Evolutionary conservation across 495 filamentous ascomycete species (phyloP).

Genomic region (Monascus purpureus): DNA sequence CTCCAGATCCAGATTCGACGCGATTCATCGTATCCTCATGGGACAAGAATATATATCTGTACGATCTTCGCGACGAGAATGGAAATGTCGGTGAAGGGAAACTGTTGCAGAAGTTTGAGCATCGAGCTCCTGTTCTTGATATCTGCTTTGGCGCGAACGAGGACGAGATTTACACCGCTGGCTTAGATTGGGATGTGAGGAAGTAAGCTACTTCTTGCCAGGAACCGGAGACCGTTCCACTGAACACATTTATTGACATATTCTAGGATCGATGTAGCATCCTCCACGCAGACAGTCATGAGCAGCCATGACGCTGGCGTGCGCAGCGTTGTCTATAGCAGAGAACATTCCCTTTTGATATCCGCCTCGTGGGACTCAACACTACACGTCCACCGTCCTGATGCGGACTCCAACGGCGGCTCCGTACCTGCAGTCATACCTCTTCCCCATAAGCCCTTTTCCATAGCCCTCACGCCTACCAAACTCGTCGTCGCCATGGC

Average conservation of each 20-base stretch:
- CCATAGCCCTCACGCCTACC: slow-evolving; percentile 62
- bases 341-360: slow-evolving; percentile 61
- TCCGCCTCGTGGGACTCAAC: slow-evolving; percentile 90
- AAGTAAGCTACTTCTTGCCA: too few species aligned
- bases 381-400: slow-evolving; percentile 64
- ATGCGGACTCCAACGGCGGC: slow-evolving; percentile 23
- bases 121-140: slow-evolving; percentile 77
- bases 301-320: slow-evolving; percentile 68
- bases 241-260: too few species aligned
- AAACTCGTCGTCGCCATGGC: slow-evolving; percentile 94
- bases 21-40: slow-evolving; percentile 82
- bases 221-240: too few species aligned
- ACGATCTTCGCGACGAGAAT: slow-evolving; percentile 56
- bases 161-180: slow-evolving; percentile 72
- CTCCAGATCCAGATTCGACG: slow-evolving; percentile 48
- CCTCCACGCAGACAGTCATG: slow-evolving; percentile 56
- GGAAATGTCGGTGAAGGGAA: slow-evolving; percentile 39
- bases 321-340: slow-evolving; percentile 69
- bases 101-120: slow-evolving; percentile 59
- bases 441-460: slow-evolving; percentile 76
- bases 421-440: slow-evolving; percentile 41
- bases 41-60: slow-evolving; percentile 86
- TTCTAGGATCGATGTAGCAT: slow-evolving; percentile 55
- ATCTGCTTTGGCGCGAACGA: slow-evolving; percentile 73
- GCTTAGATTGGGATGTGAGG: slow-evolving; percentile 74